Conservation (phyloP, 768 basidiomycete genomes). For the Tylopilus subfusipes region DNA sequence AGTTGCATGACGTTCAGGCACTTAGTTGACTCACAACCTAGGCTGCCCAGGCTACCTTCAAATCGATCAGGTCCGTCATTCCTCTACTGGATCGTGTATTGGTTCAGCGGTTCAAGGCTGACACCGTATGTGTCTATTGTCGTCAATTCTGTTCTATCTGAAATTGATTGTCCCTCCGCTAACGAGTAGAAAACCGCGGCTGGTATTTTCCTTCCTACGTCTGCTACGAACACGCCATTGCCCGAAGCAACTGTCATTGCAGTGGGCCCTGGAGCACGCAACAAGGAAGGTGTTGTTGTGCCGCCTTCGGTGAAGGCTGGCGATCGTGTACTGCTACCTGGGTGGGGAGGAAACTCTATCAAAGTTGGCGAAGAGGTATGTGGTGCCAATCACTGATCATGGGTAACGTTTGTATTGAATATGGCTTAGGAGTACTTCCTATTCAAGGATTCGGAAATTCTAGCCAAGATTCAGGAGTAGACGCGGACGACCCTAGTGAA, state of each 20-base stretch:
- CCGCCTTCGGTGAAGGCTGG: conserved; percentile 81
- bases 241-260: conserved; percentile 97
- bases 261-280: conserved; percentile 89
- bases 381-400: conserved; percentile 9
- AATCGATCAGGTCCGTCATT: conserved; percentile 84
- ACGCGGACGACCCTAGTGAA: too few species aligned
- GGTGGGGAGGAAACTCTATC: conserved; percentile 94
- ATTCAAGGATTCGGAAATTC: conserved; percentile 92
- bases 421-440: conserved; percentile 80
- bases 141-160: not conserved
- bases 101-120: conserved; percentile 96
- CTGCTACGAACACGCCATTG: conserved; percentile 78
- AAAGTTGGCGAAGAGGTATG: conserved; percentile 95
- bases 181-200: conserved; percentile 86
- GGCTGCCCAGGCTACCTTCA: conserved; percentile 92
- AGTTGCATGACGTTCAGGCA: not conserved
- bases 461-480: conserved; percentile 94
- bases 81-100: conserved; percentile 95
- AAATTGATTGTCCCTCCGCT: not conserved
- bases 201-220: conserved; percentile 94
- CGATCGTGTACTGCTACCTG: conserved; percentile 90
- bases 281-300: conserved; percentile 76
- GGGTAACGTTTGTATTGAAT: conserved; percentile 1
- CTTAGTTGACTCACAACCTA: conserved; percentile 25
- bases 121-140: conserved; percentile 62